A percentile compares a stretch with the other conserved stretches of the same genome.
phyloP scores from a whole-genome alignment of 1,284 basidiomycete species.

The Irpex sp. region DNA sequence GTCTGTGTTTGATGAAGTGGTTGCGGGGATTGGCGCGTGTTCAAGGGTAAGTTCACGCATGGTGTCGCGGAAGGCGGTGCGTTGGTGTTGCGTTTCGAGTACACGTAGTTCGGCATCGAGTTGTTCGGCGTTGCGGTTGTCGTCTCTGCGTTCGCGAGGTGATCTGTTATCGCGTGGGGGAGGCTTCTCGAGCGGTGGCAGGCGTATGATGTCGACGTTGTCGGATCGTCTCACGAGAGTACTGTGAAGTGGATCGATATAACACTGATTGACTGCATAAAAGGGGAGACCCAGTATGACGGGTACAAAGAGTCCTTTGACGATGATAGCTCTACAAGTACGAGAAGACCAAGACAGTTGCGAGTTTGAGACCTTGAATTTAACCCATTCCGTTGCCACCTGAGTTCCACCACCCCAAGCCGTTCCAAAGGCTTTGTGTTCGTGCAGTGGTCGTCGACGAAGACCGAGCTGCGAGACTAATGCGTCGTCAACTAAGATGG shows the following conservation, averaged over 20 bases:
- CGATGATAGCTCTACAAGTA: constrained; percentile 11
- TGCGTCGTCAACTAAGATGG: constrained; percentile 12
- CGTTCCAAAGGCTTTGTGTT: background rate
- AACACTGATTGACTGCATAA: constrained; percentile 7
- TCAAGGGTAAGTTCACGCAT: background rate
- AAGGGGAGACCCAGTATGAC: constrained; percentile 15
- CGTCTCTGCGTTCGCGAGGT: background rate
- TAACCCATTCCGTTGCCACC: constrained; percentile 12
- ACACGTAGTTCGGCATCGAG: background rate
- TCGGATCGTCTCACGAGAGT: background rate
- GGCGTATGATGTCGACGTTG: constrained; percentile 1
- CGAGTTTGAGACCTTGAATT: constrained; percentile 3
- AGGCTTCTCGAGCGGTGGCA: background rate
- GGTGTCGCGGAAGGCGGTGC: background rate
- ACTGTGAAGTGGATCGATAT: constrained; percentile 2
- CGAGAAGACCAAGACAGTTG: constrained; percentile 10
- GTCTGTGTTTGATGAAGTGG: too few relatives aligned
- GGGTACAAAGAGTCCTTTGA: constrained; percentile 11
- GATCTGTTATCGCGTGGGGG: background rate
- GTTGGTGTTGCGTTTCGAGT: too few relatives aligned
- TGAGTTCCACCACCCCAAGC: constrained; percentile 1
- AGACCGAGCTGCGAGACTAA: constrained; percentile 2
- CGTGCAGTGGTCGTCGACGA: background rate
- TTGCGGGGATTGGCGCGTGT: background rate
- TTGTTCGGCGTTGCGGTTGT: background rate